phyloP scores from a whole-genome alignment of 106 monocot genomes.

The Dioscorea zingiberensis region DNA sequence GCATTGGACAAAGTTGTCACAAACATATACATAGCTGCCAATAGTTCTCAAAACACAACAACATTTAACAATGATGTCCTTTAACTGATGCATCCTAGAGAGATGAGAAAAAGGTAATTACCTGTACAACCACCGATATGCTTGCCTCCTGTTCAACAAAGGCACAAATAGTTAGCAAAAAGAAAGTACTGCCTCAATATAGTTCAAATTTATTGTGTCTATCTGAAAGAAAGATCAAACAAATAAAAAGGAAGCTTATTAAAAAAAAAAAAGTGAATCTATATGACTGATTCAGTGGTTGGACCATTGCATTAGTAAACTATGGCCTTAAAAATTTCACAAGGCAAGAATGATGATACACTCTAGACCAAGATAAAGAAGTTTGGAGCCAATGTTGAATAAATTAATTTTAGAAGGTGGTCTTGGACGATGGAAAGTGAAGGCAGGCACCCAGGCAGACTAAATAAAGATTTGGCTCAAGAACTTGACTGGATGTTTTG shows the following conservation, averaged over 20 bases:
- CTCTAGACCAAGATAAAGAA: too few relatives aligned
- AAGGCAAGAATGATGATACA: too few relatives aligned
- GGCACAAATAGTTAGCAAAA: constrained; percentile 6
- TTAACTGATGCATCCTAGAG: neutral
- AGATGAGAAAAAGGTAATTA: constrained; percentile 17
- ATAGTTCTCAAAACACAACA: neutral
- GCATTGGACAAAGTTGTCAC: constrained; percentile 14
- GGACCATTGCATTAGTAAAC: neutral
- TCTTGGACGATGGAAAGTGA: too few relatives aligned
- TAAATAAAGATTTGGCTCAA: too few relatives aligned
- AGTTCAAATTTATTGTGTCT: too few relatives aligned
- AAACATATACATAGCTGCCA: neutral
- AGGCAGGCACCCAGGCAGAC: too few relatives aligned
- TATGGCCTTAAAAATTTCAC: too few relatives aligned
- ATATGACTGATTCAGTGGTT: neutral
- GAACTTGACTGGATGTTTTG: too few relatives aligned
- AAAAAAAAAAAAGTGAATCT: neutral
- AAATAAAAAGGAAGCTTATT: neutral
- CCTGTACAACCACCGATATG: constrained; percentile 98
- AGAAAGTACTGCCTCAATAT: neutral
- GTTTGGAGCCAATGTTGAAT: too few relatives aligned
- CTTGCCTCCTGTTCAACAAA: constrained; percentile 67
- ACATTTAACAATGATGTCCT: neutral
- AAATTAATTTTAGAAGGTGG: too few relatives aligned
- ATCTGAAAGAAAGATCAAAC: too few relatives aligned